phyloP scores from a whole-genome alignment of 768 basidiomycete species.

The Pleurotus djamor region DNA sequence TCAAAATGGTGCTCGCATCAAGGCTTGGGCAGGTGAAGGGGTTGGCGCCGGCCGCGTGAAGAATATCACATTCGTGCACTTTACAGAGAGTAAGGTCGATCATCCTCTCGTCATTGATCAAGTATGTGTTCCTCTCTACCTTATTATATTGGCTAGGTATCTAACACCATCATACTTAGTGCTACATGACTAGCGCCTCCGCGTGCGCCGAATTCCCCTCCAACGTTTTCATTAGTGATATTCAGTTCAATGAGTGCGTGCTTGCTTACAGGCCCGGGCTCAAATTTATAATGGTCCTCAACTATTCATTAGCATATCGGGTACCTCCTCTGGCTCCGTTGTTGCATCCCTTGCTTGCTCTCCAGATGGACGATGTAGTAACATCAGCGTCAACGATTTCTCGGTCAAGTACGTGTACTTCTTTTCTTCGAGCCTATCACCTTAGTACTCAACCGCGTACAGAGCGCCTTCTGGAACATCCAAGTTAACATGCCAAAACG shows the following conservation, averaged over 20 bases:
- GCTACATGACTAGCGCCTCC: constrained; percentile 44
- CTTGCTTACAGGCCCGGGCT: not conserved
- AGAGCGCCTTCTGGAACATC: constrained; percentile 41
- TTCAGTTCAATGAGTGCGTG: constrained; percentile 49
- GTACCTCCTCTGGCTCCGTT: constrained; percentile 50
- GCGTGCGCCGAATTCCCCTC: constrained; percentile 54
- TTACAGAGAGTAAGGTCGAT: constrained; percentile 52
- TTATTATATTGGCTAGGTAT: not conserved
- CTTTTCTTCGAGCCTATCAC: not conserved
- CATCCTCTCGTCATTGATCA: constrained; percentile 61
- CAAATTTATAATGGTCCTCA: not conserved
- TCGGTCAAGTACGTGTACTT: constrained; percentile 35
- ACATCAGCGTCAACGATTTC: constrained; percentile 47
- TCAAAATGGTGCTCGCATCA: constrained; percentile 67
- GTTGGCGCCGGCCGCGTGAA: constrained; percentile 58
- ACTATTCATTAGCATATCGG: constrained; percentile 42
- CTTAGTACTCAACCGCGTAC: not conserved
- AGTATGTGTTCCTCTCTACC: constrained; percentile 19
- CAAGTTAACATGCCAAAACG: constrained; percentile 51
- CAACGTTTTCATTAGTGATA: constrained; percentile 53
- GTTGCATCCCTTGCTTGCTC: constrained; percentile 59
- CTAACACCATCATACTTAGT: constrained; percentile 23
- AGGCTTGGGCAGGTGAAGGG: constrained; percentile 60
- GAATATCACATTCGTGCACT: constrained; percentile 53
- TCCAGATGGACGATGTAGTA: constrained; percentile 45